Conservation (phyloP, 2,329 filamentous ascomycete genomes). For the Alternaria arbusti region DNA sequence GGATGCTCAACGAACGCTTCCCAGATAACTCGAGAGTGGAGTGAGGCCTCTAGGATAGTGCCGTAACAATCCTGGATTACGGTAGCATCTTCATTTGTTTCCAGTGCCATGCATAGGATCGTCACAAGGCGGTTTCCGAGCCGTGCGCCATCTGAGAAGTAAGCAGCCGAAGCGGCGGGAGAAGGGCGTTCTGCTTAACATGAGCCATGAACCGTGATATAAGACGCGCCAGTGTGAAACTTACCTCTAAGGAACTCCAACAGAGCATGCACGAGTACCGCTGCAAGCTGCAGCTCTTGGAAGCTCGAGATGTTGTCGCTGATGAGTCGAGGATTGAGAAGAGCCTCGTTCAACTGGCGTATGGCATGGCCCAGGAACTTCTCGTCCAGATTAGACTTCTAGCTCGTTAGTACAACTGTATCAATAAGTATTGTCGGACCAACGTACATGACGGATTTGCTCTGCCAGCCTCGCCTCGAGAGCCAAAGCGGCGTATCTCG, state of each 20-base stretch:
- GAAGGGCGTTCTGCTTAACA: slow-evolving; percentile 42
- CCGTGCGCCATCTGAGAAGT: slow-evolving; percentile 38
- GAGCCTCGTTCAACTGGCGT: slow-evolving; percentile 36
- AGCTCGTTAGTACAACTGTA: slow-evolving; percentile 14
- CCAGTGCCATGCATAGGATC: slow-evolving; percentile 32
- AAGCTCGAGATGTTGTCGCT: slow-evolving; percentile 23
- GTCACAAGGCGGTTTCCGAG: slow-evolving; percentile 42
- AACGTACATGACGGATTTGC: slow-evolving; percentile 39
- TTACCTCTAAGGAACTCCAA: slow-evolving; percentile 46
- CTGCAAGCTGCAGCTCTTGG: slow-evolving; percentile 34
- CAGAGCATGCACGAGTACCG: slow-evolving; percentile 36
- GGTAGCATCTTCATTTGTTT: slow-evolving; percentile 18
- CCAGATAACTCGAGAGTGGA: slow-evolving; percentile 45
- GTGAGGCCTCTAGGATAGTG: slow-evolving; percentile 44
- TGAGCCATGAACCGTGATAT: slow-evolving; percentile 26
- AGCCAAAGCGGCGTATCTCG: slow-evolving; percentile 42
- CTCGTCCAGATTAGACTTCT: slow-evolving; percentile 41
- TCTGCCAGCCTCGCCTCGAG: slow-evolving; percentile 39
- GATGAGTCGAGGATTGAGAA: slow-evolving; percentile 37
- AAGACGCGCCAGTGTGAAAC: slow-evolving; percentile 1
- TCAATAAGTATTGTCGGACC: neutral
- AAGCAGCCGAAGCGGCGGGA: slow-evolving; percentile 36
- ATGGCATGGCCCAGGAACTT: slow-evolving; percentile 40
- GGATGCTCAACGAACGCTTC: slow-evolving; percentile 36
- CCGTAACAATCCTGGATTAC: slow-evolving; percentile 36